Evolutionary conservation across 768 basidiomycete genomes (phyloP).

Genomic region (Termitomyces sp.): DNA sequence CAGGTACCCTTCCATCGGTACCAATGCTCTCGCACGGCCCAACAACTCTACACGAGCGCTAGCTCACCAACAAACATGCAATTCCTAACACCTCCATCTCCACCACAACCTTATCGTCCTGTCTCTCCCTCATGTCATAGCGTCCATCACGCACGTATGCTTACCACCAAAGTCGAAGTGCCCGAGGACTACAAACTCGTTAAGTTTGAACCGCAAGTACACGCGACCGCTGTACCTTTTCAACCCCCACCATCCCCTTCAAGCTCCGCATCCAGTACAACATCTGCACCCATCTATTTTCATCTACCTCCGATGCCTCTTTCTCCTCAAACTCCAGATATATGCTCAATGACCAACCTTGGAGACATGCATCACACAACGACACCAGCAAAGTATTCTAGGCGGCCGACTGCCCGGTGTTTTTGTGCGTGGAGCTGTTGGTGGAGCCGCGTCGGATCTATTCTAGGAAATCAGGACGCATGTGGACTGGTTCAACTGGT

Average conservation of each 20-base stretch:
- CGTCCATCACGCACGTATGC: background rate
- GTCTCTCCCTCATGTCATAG: background rate
- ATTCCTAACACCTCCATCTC: background rate
- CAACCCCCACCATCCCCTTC: background rate
- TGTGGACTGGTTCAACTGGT: background rate
- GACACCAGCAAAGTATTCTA: background rate
- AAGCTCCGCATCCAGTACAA: background rate
- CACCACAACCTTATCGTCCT: conserved; percentile 6
- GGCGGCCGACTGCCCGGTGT: background rate
- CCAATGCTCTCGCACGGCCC: conserved; percentile 11
- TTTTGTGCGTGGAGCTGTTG: background rate
- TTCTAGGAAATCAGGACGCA: background rate
- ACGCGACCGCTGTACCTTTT: background rate
- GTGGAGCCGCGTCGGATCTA: background rate
- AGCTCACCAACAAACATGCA: background rate
- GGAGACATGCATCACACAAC: background rate
- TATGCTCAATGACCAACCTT: background rate
- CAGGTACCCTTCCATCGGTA: no score
- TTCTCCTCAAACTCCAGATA: background rate
- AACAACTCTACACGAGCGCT: conserved; percentile 14
- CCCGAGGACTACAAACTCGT: background rate
- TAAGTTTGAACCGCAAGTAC: background rate
- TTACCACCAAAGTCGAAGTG: background rate
- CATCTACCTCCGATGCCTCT: background rate
- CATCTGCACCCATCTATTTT: background rate